These are phyloP conservation scores for Iberis pinnata DNA, from an alignment of 345 rosid species.

Conservation along the genomic window DNA sequence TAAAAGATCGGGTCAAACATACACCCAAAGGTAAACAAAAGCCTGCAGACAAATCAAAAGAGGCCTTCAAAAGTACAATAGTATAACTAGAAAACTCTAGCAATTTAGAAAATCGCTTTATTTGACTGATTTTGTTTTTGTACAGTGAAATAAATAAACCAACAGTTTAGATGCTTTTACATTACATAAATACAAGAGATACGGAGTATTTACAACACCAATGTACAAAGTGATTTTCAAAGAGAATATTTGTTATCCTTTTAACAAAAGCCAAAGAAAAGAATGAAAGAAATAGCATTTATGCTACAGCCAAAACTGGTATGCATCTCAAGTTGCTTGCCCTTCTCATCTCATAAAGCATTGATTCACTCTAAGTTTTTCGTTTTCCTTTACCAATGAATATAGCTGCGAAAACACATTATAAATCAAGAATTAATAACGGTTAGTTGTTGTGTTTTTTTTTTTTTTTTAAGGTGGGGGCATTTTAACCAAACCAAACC, in stretches of 20 bases:
- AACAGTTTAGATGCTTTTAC: too few relatives aligned
- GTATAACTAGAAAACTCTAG: too few relatives aligned
- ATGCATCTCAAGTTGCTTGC: constrained; percentile 2
- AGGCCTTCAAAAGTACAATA: too few relatives aligned
- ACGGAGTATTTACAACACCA: background rate
- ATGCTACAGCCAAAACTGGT: constrained; percentile 10
- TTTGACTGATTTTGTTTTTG: background rate
- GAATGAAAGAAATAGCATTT: background rate
- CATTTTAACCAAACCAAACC: too few relatives aligned
- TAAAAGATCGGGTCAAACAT: too few relatives aligned
- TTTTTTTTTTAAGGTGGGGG: too few relatives aligned
- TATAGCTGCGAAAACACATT: constrained; percentile 42
- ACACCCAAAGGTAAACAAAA: too few relatives aligned
- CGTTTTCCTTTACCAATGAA: constrained; percentile 44
- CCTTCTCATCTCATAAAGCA: constrained; percentile 23
- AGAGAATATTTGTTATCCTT: background rate
- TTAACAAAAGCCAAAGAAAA: background rate
- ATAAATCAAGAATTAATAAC: constrained; percentile 9
- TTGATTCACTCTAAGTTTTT: constrained; percentile 39
- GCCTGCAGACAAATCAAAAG: too few relatives aligned
- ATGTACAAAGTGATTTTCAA: background rate
- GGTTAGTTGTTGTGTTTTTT: constrained; percentile 1
- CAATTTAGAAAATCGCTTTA: background rate
- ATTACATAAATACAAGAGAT: background rate
- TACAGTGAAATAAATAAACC: too few relatives aligned